Percentiles rank a stretch among this genome's conserved stretches.
Evolutionary conservation across 305 asterid genomes (phyloP).

Genomic region (Fraxinus dipetala): DNA sequence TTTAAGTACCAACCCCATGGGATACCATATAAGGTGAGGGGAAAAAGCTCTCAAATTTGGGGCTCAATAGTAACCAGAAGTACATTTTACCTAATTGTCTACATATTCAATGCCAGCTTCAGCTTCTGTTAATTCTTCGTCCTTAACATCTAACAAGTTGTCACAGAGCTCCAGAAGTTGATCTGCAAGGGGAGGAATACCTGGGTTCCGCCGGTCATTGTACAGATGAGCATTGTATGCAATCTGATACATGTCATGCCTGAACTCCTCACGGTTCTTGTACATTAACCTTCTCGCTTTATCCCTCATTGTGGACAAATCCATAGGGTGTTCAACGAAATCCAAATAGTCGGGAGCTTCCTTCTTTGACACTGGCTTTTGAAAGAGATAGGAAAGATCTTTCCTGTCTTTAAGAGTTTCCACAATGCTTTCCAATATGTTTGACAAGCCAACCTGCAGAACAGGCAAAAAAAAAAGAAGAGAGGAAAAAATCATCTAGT

Average conservation of each 20-base stretch:
- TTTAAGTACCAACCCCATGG: not conserved
- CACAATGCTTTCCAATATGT: conserved; percentile 68
- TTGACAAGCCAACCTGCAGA: conserved; percentile 79
- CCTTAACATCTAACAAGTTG: conserved; percentile 55
- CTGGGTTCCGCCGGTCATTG: conserved; percentile 78
- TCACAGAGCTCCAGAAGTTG: conserved; percentile 93
- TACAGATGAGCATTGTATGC: conserved; percentile 74
- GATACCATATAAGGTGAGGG: not conserved
- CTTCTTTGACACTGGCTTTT: conserved; percentile 85
- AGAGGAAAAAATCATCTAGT: not conserved
- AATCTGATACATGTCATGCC: conserved; percentile 81
- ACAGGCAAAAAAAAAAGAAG: not conserved
- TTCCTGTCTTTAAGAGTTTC: conserved; percentile 60
- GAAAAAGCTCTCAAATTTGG: not conserved
- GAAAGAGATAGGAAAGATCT: conserved; percentile 72
- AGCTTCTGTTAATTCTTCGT: conserved; percentile 13
- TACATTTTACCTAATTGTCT: not conserved
- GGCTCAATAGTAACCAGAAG: not conserved
- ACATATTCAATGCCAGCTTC: conserved; percentile 5
- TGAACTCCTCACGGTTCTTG: conserved; percentile 74
- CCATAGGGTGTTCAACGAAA: conserved; percentile 74
- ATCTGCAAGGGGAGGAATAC: conserved; percentile 97
- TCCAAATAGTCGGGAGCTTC: conserved; percentile 88
- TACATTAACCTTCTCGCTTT: conserved; percentile 71
- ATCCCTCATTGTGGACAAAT: conserved; percentile 77